phyloP scores from a whole-genome alignment of 371 early-diverging fungal genomes.

The Choanephora cucurbitarum region DNA sequence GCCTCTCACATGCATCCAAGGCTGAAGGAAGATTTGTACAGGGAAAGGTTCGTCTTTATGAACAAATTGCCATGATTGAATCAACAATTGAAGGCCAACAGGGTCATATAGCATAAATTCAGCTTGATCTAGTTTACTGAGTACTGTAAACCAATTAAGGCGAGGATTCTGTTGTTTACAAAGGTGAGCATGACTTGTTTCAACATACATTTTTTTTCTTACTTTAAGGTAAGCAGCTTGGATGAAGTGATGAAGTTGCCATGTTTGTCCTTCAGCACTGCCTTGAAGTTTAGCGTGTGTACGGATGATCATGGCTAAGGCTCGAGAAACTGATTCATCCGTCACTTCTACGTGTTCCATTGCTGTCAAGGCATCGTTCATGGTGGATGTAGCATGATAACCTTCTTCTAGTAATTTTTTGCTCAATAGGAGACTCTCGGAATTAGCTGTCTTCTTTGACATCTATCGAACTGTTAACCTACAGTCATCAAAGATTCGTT shows the following conservation, averaged over 20 bases:
- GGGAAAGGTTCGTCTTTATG: conserved; percentile 69
- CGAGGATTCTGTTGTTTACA: conserved; percentile 48
- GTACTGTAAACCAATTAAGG: conserved; percentile 65
- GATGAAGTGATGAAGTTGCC: conserved; percentile 42
- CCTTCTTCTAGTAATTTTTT: conserved; percentile 37
- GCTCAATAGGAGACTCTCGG: conserved; percentile 26
- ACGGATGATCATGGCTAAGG: conserved; percentile 35
- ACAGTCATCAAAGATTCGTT: too few species aligned
- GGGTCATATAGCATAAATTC: conserved; percentile 64
- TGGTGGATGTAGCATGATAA: conserved; percentile 26
- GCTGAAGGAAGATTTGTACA: conserved; percentile 65
- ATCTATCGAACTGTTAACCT: neutral
- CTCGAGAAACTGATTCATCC: conserved; percentile 37
- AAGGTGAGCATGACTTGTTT: too few species aligned
- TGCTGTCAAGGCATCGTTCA: conserved; percentile 36
- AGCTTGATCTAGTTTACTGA: conserved; percentile 65
- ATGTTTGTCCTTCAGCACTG: conserved; percentile 29
- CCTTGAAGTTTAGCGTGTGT: conserved; percentile 33
- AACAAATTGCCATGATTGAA: conserved; percentile 61
- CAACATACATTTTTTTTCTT: too few species aligned
- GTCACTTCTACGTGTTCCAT: conserved; percentile 32
- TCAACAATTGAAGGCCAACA: conserved; percentile 61
- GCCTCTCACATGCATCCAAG: conserved; percentile 72
- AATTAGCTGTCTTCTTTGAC: conserved; percentile 14
- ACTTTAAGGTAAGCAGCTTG: conserved; percentile 35